Evolutionary conservation across 345 rosid species (phyloP).

Genomic region (Corymbia maculata): DNA sequence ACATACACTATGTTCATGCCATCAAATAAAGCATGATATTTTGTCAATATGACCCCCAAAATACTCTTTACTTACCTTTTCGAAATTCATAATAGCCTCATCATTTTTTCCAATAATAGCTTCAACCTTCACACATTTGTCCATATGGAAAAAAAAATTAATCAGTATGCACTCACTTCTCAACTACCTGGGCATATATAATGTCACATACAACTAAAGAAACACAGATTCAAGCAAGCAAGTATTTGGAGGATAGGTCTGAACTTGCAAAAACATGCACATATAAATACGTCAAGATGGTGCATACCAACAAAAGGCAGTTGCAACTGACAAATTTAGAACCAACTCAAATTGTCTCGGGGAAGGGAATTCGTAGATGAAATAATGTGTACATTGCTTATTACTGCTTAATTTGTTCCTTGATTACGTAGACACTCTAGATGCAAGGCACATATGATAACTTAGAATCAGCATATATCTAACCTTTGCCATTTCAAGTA

Average conservation of each 20-base stretch:
- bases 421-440: neutral
- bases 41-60: neutral
- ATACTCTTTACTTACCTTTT: conserved; percentile 46
- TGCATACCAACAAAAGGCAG: neutral
- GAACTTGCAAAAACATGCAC: neutral
- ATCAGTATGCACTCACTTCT: neutral
- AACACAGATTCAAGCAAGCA: neutral
- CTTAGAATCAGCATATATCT: conserved; percentile 1
- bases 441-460: neutral
- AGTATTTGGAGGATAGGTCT: neutral
- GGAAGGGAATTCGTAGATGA: neutral
- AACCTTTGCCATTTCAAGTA: conserved; percentile 98
- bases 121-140: conserved; percentile 44
- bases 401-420: neutral
- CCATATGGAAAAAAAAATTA: neutral
- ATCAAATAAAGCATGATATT: neutral
- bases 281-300: neutral
- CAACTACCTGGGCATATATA: neutral
- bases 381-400: neutral
- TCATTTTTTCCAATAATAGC: conserved; percentile 94
- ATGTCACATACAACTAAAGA: neutral
- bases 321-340: neutral
- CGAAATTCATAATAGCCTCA: conserved; percentile 82
- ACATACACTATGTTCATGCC: neutral
- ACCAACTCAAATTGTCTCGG: neutral